Evolutionary conservation across 2,329 filamentous ascomycete genomes (phyloP).

Genomic region (Apiospora rasikravindrae): DNA sequence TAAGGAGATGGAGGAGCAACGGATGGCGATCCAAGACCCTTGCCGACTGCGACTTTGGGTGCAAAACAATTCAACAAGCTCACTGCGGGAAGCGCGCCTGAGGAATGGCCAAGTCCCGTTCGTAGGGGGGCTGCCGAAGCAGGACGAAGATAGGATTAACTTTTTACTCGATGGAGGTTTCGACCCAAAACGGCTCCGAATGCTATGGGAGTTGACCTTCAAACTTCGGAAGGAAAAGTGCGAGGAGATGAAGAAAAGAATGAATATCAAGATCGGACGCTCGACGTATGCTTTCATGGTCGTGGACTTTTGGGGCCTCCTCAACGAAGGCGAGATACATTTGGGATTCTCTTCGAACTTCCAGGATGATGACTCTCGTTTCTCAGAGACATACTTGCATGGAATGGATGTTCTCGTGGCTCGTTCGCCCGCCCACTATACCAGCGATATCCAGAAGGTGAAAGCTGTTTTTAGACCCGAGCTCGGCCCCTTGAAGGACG

Average conservation of each 20-base stretch:
- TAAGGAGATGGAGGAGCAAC: slow-evolving; percentile 57
- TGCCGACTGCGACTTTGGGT: slow-evolving; percentile 60
- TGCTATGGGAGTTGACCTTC: slow-evolving; percentile 54
- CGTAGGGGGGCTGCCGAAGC: slow-evolving; percentile 55
- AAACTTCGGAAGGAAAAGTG: slow-evolving; percentile 58
- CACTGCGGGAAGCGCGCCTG: slow-evolving; percentile 43
- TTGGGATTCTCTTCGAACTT: slow-evolving; percentile 73
- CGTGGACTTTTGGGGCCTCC: slow-evolving; percentile 65
- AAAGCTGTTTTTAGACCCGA: slow-evolving; percentile 61
- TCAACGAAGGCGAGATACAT: slow-evolving; percentile 71
- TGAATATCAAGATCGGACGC: slow-evolving; percentile 65
- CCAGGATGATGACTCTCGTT: slow-evolving; percentile 54
- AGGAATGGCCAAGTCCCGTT: slow-evolving; percentile 48
- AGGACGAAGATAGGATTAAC: slow-evolving; percentile 56
- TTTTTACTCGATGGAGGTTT: slow-evolving; percentile 68
- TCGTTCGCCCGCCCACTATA: slow-evolving; percentile 71
- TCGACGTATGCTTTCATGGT: slow-evolving; percentile 71
- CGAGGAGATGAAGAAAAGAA: slow-evolving; percentile 55
- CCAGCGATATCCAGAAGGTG: slow-evolving; percentile 75
- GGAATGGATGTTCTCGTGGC: slow-evolving; percentile 69
- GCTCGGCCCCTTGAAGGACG: slow-evolving; percentile 73
- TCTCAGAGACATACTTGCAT: slow-evolving; percentile 59
- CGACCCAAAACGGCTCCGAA: slow-evolving; percentile 51
- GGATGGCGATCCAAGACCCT: slow-evolving; percentile 55
- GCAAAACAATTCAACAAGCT: slow-evolving; percentile 41